These are phyloP conservation scores for Aspergillus tubingensis DNA, from an alignment of 2,329 filamentous ascomycete genomes.

Conservation along the genomic window DNA sequence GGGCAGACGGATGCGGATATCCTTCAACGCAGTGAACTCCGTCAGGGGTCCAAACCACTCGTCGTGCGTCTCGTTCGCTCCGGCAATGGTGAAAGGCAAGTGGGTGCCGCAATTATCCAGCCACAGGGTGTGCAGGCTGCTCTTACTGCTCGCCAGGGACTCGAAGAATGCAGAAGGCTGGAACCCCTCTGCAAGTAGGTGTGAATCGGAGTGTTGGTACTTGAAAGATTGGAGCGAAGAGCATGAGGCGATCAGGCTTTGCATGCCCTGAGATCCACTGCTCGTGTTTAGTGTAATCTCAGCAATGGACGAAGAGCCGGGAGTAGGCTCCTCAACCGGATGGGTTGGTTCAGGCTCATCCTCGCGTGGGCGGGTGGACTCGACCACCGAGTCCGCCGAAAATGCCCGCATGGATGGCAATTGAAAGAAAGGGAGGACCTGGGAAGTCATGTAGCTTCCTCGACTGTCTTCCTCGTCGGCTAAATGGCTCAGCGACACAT, in stretches of 20 bases:
- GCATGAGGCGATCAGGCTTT: conserved; percentile 25
- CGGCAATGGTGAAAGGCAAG: conserved; percentile 30
- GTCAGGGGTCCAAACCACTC: conserved; percentile 34
- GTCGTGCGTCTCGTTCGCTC: conserved; percentile 32
- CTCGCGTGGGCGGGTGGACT: conserved; percentile 14
- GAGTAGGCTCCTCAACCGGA: not conserved
- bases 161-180: conserved; percentile 28
- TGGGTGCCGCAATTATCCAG: conserved; percentile 32
- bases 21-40: conserved; percentile 29
- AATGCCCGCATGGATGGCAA: conserved; percentile 27
- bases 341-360: not conserved
- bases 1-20: conserved; percentile 34
- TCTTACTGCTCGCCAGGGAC: conserved; percentile 27
- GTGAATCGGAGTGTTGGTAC: conserved; percentile 35
- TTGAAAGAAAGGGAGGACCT: conserved; percentile 29
- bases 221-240: conserved; percentile 30
- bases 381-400: conserved; percentile 29
- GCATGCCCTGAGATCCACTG: conserved; percentile 30
- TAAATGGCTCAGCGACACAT: conserved; percentile 23
- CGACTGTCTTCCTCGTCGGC: conserved; percentile 10
- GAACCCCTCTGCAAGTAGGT: conserved; percentile 29
- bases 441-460: conserved; percentile 15
- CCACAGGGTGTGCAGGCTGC: conserved; percentile 30
- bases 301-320: conserved; percentile 21
- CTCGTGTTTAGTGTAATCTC: conserved; percentile 30